Base-by-base conservation (phyloP, 2,329 filamentous ascomycete species). In the Magnaporthiopsis incrustans region DNA sequence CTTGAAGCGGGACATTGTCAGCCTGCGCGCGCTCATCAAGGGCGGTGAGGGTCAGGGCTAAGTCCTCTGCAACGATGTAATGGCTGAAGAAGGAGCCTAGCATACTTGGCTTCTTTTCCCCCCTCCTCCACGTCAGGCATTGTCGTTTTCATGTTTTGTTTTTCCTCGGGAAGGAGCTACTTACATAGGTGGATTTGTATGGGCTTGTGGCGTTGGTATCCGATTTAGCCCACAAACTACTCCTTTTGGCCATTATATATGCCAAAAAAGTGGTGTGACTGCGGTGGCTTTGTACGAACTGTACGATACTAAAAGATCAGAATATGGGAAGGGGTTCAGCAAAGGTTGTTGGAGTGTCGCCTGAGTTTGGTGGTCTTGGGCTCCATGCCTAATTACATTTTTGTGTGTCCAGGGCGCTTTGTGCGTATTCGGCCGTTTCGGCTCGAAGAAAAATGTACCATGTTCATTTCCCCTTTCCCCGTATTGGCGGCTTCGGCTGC, bases 1-100 rank as follows among this genome's bases (percentile, higher is more conserved):
- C 67, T 76, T 97, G 70, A 92, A 89, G 79, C 83, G 92, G 70
- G 92, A 97, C 78, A 87, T 93, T 71, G 85, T 89, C 44, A 91
- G 90, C 62, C 77, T 90, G 69, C 79, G 85, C 70, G 80, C 85
- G 60, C 71, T 83, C 67, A 70, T 85, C 64, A 84, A 81, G 74
- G 78, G 77, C 32, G 75, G 71, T 33, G 67, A 44, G 53, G 56
- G 33, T 26, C 38, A 30, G 44, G 59, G 62, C 15, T 18, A 15
- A n/a, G 60, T 14, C 57, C 57, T 5, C 18, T 14, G 18, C 14
- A n/a, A 27, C 7, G 27, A 59, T 14, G 18, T 27, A n/a, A 27
- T 15, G 27, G 33, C 15, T 33, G 15, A 44, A 44, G 15, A 15
- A 44, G 4, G 38, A 18, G 33, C 11, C 11, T 15, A 44, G 56